Evolutionary conservation across 2,329 filamentous ascomycete genomes (phyloP).

Genomic region (Aspergillus ibericus): DNA sequence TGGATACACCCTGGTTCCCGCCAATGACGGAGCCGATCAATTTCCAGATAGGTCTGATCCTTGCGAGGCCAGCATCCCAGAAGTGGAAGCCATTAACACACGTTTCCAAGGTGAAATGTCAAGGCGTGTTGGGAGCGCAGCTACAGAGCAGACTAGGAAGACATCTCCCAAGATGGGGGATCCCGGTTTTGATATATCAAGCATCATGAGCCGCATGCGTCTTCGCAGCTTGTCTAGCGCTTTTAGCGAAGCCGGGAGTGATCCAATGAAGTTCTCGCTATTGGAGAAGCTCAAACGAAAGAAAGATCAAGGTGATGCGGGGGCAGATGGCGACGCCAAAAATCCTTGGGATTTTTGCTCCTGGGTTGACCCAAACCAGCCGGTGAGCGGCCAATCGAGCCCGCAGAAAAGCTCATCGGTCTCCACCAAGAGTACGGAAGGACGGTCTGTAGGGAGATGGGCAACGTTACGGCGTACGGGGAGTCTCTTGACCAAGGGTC

Average conservation of each 20-base stretch:
- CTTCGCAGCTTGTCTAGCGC: constrained; percentile 14
- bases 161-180: constrained; percentile 5
- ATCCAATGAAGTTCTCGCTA: constrained; percentile 14
- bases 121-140: neutral
- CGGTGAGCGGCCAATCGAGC: constrained; percentile 2
- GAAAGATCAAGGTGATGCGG: constrained; percentile 6
- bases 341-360: constrained; percentile 19
- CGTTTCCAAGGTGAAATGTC: neutral
- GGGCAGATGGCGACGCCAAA: neutral
- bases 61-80: neutral
- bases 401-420: neutral
- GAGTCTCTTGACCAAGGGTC: constrained; percentile 14
- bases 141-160: constrained; percentile 1
- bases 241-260: constrained; percentile 12
- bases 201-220: constrained; percentile 13
- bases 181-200: constrained; percentile 13
- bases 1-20: constrained; percentile 38
- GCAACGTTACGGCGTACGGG: constrained; percentile 13
- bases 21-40: constrained; percentile 19
- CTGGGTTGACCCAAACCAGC: constrained; percentile 12
- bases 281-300: constrained; percentile 22
- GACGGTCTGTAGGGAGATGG: constrained; percentile 9
- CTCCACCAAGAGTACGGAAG: constrained; percentile 2
- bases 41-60: neutral
- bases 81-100: neutral